Evolutionary conservation across 306 rosid genomes (phyloP).

Genomic region (Gastrolobium bilobum): DNA sequence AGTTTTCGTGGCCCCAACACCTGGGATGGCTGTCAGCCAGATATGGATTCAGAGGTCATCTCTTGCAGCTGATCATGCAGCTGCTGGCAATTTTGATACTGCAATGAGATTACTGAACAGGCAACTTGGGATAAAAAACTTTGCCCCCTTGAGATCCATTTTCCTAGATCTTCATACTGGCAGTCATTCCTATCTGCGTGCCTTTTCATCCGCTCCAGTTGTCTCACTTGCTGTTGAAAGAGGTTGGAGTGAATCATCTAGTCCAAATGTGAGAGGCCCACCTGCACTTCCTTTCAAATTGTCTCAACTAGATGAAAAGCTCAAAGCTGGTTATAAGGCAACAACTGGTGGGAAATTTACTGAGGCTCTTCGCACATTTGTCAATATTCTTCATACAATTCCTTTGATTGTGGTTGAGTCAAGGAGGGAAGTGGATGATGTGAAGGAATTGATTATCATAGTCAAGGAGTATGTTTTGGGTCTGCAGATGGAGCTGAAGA

Average conservation of each 20-base stretch:
- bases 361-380: slow-evolving; percentile 75
- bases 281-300: slow-evolving; percentile 81
- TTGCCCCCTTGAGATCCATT: slow-evolving; percentile 76
- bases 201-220: slow-evolving; percentile 82
- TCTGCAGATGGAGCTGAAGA: slow-evolving; percentile 81
- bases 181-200: slow-evolving; percentile 81
- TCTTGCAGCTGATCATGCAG: slow-evolving; percentile 97
- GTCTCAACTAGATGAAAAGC: slow-evolving; percentile 87
- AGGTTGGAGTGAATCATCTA: slow-evolving; percentile 84
- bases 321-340: slow-evolving; percentile 88
- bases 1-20: slow-evolving; percentile 83
- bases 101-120: slow-evolving; percentile 90
- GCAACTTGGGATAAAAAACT: slow-evolving; percentile 91
- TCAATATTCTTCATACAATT: slow-evolving; percentile 77
- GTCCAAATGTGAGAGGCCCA: slow-evolving; percentile 82
- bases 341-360: slow-evolving; percentile 83
- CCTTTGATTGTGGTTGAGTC: slow-evolving; percentile 90
- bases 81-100: slow-evolving; percentile 93
- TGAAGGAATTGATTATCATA: slow-evolving; percentile 81
- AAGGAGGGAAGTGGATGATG: slow-evolving; percentile 95
- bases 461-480: slow-evolving; percentile 91
- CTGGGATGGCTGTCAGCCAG: slow-evolving; percentile 93
- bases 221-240: slow-evolving; percentile 85
- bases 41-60: slow-evolving; percentile 93
- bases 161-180: slow-evolving; percentile 84